Base-by-base conservation (phyloP, 2,329 filamentous ascomycete species). In the Biscogniauxia mediterranea region DNA sequence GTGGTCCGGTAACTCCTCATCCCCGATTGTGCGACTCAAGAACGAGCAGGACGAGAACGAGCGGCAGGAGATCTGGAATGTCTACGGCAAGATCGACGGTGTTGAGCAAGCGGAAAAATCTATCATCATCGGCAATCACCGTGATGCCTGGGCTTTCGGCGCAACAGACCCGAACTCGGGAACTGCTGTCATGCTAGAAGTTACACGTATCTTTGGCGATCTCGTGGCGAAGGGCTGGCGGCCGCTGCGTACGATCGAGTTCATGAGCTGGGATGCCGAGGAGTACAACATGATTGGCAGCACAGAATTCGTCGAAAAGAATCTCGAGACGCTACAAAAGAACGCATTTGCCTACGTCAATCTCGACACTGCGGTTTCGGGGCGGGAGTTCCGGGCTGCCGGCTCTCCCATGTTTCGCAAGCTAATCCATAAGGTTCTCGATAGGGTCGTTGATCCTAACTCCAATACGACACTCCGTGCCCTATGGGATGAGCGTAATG, bases 241-340 rank as follows among this genome's bases (percentile, higher is more conserved):
- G 25, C 95, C 95, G 1, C 81, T 96, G 17, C 89, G 95, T n/a
- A 96, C 92, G 3, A 96, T 99, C 66, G 91, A 96, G 74, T 98
- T 99, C 75, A 93, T 93, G 71, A 97, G 92, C 38, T 99, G 95
- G 95, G 95, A 99, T 74, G 95, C 86, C 3, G 89, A 89, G 68
- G 92, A 94, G 75, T 98, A 97, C 79, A 97, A 97, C 75, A 80
- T 95, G 53, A 91, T 97, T 61, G 95, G 95, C 8, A 96, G 92
- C 11, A 98, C 95, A 1, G 95, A 99, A 75, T 94, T 90, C 70
- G 95, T 99, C 53, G 95, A 99, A 77, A 89, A 90, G 54, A 89
- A 94, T 67, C 81, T 92, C 26, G 87, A 93, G 0, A 75, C 79
- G 2, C 81, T 99, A 6, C 89, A 91, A 51, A 79, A 84, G 19